These are phyloP conservation scores for Phytopythium kandeliae DNA, from an alignment of 352 stramenopile genomes.

Conservation along the genomic window DNA sequence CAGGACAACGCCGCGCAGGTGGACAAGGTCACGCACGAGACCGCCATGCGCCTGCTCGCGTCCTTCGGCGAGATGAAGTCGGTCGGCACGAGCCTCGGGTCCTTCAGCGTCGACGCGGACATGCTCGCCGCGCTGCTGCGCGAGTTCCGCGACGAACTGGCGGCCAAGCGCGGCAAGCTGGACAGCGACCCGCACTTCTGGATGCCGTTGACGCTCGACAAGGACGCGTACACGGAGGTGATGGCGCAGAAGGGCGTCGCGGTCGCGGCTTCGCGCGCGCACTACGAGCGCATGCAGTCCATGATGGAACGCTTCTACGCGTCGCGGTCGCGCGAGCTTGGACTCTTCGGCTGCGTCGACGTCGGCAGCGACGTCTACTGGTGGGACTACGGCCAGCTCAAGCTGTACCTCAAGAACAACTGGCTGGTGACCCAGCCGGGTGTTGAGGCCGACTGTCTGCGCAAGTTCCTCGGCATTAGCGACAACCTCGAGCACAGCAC, in stretches of 20 bases:
- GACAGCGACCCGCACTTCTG: slow-evolving; percentile 98
- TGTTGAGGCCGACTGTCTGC: slow-evolving; percentile 75
- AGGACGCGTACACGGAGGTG: slow-evolving; percentile 89
- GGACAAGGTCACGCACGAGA: slow-evolving; percentile 97
- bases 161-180: slow-evolving; percentile 90
- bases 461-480: slow-evolving; percentile 73
- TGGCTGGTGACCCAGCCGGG: slow-evolving; percentile 87
- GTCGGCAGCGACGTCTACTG: slow-evolving; percentile 96
- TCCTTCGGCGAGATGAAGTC: slow-evolving; percentile 93
- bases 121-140: slow-evolving; percentile 90
- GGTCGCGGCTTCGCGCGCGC: slow-evolving; percentile 51
- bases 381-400: slow-evolving; percentile 99
- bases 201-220: slow-evolving; percentile 96
- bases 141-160: slow-evolving; percentile 92
- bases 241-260: slow-evolving; percentile 94
- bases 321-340: slow-evolving; percentile 55
- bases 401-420: slow-evolving; percentile 98
- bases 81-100: slow-evolving; percentile 94
- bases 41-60: slow-evolving; percentile 89
- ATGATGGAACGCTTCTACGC: slow-evolving; percentile 88
- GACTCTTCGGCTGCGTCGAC: slow-evolving; percentile 96
- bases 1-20: slow-evolving; percentile 91
- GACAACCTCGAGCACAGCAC: slow-evolving; percentile 76
- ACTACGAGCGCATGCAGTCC: slow-evolving; percentile 90
- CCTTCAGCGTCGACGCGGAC: slow-evolving; percentile 93